Conservation (phyloP, 441 rosid species). For the Adansonia grandidieri region DNA sequence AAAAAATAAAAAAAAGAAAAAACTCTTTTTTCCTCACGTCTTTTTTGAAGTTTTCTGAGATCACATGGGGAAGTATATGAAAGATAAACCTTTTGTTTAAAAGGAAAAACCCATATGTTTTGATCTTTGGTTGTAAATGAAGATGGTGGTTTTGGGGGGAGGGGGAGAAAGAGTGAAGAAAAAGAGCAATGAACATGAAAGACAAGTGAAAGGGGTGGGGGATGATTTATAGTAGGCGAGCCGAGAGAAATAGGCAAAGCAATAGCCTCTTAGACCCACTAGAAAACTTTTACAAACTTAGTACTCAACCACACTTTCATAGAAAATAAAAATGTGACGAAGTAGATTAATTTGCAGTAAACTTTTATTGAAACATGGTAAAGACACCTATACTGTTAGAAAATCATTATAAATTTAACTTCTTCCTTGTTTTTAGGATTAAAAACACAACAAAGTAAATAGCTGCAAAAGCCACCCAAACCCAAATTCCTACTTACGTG, state of each 20-base stretch:
- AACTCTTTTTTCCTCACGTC: background rate
- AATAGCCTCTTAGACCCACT: conserved; percentile 27
- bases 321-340: background rate
- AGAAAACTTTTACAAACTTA: background rate
- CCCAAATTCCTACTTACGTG: background rate
- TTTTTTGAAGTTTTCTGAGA: conserved; percentile 9
- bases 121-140: conserved; percentile 13
- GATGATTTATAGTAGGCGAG: conserved; percentile 47
- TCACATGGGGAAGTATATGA: conserved; percentile 8
- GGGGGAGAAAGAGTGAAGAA: conserved; percentile 24
- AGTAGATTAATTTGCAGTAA: background rate
- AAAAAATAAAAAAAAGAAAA: too few relatives aligned
- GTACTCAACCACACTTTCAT: conserved; percentile 25
- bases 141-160: conserved; percentile 17
- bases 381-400: background rate
- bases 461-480: background rate
- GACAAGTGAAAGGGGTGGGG: conserved; percentile 34
- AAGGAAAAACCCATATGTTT: conserved; percentile 4
- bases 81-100: background rate
- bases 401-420: background rate
- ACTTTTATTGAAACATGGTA: background rate
- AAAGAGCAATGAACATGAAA: conserved; percentile 33
- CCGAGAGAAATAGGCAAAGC: background rate
- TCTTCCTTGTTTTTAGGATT: background rate
- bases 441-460: background rate